Conservation (phyloP, 768 basidiomycete species). For the Auricularia sp. region DNA sequence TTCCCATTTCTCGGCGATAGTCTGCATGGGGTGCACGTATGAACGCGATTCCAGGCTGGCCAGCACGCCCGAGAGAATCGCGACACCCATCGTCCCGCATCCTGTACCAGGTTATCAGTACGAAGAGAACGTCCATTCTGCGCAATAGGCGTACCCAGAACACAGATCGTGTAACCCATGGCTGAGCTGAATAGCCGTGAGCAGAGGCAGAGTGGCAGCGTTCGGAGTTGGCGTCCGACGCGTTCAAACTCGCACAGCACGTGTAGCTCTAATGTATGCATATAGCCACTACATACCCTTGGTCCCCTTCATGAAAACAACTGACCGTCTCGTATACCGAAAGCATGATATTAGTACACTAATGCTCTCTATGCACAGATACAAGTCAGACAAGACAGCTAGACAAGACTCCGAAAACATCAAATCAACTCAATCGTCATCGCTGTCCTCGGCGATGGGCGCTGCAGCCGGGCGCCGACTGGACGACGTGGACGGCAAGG, state of each 20-base stretch:
- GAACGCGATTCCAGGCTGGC: conserved; percentile 57
- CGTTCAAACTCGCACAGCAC: background rate
- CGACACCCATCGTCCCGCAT: conserved; percentile 98
- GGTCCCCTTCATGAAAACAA: too few species aligned
- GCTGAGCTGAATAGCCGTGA: background rate
- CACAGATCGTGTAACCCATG: conserved; percentile 91
- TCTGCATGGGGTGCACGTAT: conserved; percentile 26
- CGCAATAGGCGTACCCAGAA: conserved; percentile 46
- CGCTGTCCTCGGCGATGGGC: background rate
- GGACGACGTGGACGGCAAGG: background rate
- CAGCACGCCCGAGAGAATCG: conserved; percentile 86
- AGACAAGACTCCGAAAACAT: background rate
- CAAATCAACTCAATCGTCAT: background rate
- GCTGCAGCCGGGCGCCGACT: background rate
- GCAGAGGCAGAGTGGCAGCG: background rate
- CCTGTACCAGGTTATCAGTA: conserved; percentile 36
- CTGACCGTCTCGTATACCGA: too few species aligned
- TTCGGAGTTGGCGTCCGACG: background rate
- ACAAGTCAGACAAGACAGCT: too few species aligned
- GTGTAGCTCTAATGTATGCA: background rate
- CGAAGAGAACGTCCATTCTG: conserved; percentile 6
- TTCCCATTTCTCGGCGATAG: conserved; percentile 44
- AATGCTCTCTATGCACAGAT: too few species aligned
- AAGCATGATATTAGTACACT: too few species aligned
- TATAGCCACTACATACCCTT: background rate